Evolutionary conservation across 768 basidiomycete genomes (phyloP).

Genomic region (Boletus insuetus): DNA sequence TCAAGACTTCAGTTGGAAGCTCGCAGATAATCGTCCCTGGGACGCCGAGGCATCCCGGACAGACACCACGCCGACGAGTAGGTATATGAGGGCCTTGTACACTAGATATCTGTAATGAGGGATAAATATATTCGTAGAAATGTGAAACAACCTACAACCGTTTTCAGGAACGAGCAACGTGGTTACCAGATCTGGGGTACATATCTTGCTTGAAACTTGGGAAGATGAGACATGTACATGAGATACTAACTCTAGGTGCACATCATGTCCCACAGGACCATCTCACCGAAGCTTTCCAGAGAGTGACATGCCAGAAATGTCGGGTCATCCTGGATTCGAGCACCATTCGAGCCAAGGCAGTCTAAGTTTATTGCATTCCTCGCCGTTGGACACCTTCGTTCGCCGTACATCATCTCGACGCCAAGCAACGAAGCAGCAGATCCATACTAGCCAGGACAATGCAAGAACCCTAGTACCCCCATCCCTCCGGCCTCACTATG

Average conservation of each 20-base stretch:
- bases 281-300: slow-evolving; percentile 1
- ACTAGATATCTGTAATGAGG: neutral
- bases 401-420: slow-evolving; percentile 50
- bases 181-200: too few relatives aligned
- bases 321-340: slow-evolving; percentile 14
- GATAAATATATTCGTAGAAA: slow-evolving; percentile 1
- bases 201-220: neutral
- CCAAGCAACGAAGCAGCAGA: slow-evolving; percentile 9
- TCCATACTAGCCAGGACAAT: neutral
- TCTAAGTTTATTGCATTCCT: slow-evolving; percentile 39
- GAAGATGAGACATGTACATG: neutral
- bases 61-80: slow-evolving; percentile 71
- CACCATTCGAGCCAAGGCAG: slow-evolving; percentile 23
- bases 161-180: too few relatives aligned
- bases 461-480: neutral
- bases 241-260: neutral
- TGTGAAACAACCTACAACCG: neutral
- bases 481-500: slow-evolving; percentile 11
- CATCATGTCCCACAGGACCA: slow-evolving; percentile 7
- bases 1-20: slow-evolving; percentile 51
- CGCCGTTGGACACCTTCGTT: slow-evolving; percentile 59
- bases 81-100: slow-evolving; percentile 51
- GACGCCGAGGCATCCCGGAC: slow-evolving; percentile 73
- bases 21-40: slow-evolving; percentile 76
- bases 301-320: slow-evolving; percentile 18